A percentile compares a stretch with the other conserved stretches of the same genome.
Evolutionary conservation across 345 rosid species (phyloP).

Genomic region (Cardamine occulta): DNA sequence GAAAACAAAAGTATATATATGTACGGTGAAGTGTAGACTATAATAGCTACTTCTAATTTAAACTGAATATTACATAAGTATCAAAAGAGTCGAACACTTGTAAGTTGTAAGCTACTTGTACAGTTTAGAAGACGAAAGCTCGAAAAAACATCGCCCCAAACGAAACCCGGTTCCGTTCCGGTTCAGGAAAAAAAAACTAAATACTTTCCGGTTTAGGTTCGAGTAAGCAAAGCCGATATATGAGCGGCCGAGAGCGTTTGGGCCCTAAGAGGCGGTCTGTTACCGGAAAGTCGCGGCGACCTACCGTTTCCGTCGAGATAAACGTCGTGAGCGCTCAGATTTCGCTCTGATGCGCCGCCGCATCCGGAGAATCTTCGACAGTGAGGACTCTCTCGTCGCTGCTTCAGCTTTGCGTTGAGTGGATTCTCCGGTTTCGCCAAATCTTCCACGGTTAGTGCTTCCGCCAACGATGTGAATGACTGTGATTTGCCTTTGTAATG

Average conservation of each 20-base stretch:
- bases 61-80: slow-evolving; percentile 25
- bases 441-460: slow-evolving; percentile 41
- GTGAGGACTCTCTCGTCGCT: slow-evolving; percentile 36
- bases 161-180: slow-evolving; percentile 25
- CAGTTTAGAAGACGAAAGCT: slow-evolving; percentile 11
- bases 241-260: slow-evolving; percentile 47
- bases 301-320: slow-evolving; percentile 19
- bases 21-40: background rate
- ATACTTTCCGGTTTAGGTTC: slow-evolving; percentile 32
- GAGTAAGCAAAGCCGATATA: slow-evolving; percentile 38
- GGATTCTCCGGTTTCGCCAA: slow-evolving; percentile 52
- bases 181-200: background rate
- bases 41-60: slow-evolving; percentile 8
- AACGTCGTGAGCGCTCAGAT: slow-evolving; percentile 28
- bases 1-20: background rate
- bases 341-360: slow-evolving; percentile 38
- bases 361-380: slow-evolving; percentile 34
- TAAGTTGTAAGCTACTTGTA: slow-evolving; percentile 10
- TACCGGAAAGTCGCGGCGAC: slow-evolving; percentile 37
- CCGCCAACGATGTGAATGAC: slow-evolving; percentile 45
- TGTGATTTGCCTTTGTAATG: slow-evolving; percentile 54
- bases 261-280: slow-evolving; percentile 33
- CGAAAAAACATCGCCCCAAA: slow-evolving; percentile 23
- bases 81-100: slow-evolving; percentile 6
- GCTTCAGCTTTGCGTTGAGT: slow-evolving; percentile 45